Percentiles rank a stretch among this genome's conserved stretches.
Conservation (phyloP, 805 yeast species). For the Saturnispora serradocipensis region DNA sequence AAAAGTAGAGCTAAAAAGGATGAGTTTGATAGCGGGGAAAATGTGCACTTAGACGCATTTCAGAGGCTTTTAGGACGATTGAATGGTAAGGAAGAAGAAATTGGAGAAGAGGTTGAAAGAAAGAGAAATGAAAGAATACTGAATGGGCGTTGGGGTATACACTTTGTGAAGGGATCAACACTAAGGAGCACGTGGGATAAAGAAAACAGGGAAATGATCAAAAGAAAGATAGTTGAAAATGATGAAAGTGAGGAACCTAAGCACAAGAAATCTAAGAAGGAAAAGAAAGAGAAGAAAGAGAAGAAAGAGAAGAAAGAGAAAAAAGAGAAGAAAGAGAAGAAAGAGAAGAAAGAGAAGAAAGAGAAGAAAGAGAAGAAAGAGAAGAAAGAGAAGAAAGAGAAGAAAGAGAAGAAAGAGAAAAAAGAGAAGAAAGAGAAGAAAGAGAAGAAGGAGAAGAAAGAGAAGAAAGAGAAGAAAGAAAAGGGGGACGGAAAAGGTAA, state of each 20-base stretch:
- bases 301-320: constrained; percentile 23
- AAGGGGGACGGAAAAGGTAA: constrained; percentile 22
- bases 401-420: constrained; percentile 8
- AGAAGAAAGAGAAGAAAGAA: constrained; percentile 13
- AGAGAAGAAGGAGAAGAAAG: constrained; percentile 7
- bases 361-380: constrained; percentile 24
- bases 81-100: constrained; percentile 73
- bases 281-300: constrained; percentile 20
- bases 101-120: constrained; percentile 55
- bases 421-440: constrained; percentile 23
- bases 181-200: constrained; percentile 77
- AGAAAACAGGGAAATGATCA: constrained; percentile 32
- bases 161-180: constrained; percentile 78
- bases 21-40: constrained; percentile 70
- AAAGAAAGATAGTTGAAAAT: constrained; percentile 16
- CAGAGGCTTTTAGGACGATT: constrained; percentile 83
- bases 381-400: constrained; percentile 14
- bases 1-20: constrained; percentile 40
- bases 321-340: constrained; percentile 15
- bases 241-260: background rate
- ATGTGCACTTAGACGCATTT: constrained; percentile 87
- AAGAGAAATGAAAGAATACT: constrained; percentile 60
- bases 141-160: constrained; percentile 84
- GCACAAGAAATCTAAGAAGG: constrained; percentile 21
- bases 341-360: constrained; percentile 23